Evolutionary conservation across 768 basidiomycete genomes (phyloP), one percentile per base, ranked within the genome.

Genomic region (Cyclocybe aegerita): DNA sequence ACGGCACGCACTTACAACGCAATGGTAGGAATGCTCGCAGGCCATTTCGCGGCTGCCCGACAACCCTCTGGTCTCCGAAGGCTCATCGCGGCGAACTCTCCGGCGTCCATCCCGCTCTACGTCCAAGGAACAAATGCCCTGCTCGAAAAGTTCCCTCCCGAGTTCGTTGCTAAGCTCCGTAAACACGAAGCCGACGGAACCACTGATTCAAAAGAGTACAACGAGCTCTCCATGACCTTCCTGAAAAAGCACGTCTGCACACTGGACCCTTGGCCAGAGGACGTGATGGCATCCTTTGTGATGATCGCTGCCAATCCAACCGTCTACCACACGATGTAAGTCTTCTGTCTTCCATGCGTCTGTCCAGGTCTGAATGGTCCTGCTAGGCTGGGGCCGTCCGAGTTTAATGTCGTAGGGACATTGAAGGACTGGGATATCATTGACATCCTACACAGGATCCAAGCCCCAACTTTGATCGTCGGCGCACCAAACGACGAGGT

Each of bases 361-460:
- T 15, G 30, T 38, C 11, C 31, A 23, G 8, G 4, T 8, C 1
- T 34, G 43, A 37, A n/a, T 15, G 17, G 16, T 17, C 39, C 40
- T 29, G 7, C n/a, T 45, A 75, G 75, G 66, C 57, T 64, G 5
- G 70, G 74, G 11, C 65, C 67, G 2, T 68, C 65, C 32, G 62
- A 66, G 23, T 75, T 74, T 48, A 45, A 61, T 31, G 58, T 72
- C 3, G 45, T 43, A 4, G 65, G 63, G 15, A 56, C 48, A 6
- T 33, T 64, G 11, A 58, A 57, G 31, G 39, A 48, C 9, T 64
- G 61, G 61, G 48, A 51, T 9, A 54, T 67, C 15, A 53, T 61
- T 15, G 51, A 56, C 7, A 59, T 57, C 34, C 32, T 64, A 12
- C 55, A 56, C 23, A 58, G 60, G 11, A 63, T 65, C 12, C 38